Conservation (phyloP, 176 grass and related monocot species). For the Neostapfia colusana region DNA sequence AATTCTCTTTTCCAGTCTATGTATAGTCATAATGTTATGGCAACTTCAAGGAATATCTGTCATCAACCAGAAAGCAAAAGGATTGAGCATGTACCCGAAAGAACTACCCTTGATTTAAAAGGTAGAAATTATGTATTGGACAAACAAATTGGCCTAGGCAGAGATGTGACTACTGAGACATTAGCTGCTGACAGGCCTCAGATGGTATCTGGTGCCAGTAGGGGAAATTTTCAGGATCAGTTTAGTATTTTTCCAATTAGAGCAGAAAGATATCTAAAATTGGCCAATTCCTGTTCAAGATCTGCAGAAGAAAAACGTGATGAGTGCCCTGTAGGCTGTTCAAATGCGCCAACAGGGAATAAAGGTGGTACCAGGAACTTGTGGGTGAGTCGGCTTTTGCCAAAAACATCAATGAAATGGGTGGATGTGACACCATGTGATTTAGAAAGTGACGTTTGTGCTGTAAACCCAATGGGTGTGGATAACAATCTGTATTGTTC, state of each 20-base stretch:
- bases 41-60: constrained; percentile 41
- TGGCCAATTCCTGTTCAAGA: constrained; percentile 38
- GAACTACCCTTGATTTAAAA: constrained; percentile 28
- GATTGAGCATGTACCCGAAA: constrained; percentile 24
- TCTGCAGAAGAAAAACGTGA: constrained; percentile 47
- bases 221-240: constrained; percentile 36
- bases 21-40: constrained; percentile 57
- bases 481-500: constrained; percentile 30
- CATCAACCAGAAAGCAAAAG: constrained; percentile 51
- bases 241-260: constrained; percentile 29
- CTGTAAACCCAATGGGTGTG: constrained; percentile 32
- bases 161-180: constrained; percentile 22
- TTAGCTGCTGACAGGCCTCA: constrained; percentile 23
- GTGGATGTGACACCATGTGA: constrained; percentile 52
- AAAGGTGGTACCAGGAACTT: constrained; percentile 49
- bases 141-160: constrained; percentile 26
- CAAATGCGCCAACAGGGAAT: constrained; percentile 32
- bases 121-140: background rate
- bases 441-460: constrained; percentile 44
- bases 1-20: constrained; percentile 71
- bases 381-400: constrained; percentile 83
- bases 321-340: constrained; percentile 27
- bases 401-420: constrained; percentile 46
- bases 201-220: constrained; percentile 33
- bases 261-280: constrained; percentile 34